Conservation (phyloP, 441 rosid species). For the Jatropha multifida region DNA sequence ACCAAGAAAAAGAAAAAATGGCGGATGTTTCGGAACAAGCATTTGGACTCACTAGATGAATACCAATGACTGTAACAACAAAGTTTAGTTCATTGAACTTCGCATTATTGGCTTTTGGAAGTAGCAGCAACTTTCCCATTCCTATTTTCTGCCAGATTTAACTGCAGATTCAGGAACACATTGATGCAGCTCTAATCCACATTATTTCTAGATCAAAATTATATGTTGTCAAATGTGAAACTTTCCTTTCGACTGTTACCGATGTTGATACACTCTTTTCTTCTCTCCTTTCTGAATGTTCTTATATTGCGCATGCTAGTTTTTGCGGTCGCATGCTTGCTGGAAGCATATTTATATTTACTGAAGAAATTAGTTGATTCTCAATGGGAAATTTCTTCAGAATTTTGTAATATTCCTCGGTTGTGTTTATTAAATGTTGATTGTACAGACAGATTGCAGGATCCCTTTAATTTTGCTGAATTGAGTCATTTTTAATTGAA, state of each 20-base stretch:
- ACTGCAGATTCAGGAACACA: conserved; percentile 4
- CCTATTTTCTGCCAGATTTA: conserved; percentile 10
- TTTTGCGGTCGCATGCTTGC: conserved; percentile 17
- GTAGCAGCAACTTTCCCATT: conserved; percentile 6
- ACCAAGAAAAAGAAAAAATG: conserved; percentile 43
- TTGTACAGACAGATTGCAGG: neutral
- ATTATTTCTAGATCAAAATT: conserved; percentile 6
- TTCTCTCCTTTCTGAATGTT: neutral
- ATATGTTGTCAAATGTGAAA: neutral
- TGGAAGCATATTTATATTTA: conserved; percentile 6
- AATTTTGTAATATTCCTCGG: neutral
- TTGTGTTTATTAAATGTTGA: neutral
- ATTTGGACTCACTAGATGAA: conserved; percentile 27
- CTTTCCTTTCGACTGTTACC: neutral
- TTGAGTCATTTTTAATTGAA: too few species aligned
- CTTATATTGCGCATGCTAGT: conserved; percentile 8
- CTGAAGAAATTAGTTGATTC: neutral
- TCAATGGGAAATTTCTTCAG: neutral
- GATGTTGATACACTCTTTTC: neutral
- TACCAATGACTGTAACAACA: conserved; percentile 20
- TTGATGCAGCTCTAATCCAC: conserved; percentile 11
- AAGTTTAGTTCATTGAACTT: neutral
- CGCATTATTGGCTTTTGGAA: neutral
- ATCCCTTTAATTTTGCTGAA: neutral
- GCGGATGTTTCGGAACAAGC: conserved; percentile 44